phyloP scores from a whole-genome alignment of 139 green algal species.

The Nannochloris sp. region DNA sequence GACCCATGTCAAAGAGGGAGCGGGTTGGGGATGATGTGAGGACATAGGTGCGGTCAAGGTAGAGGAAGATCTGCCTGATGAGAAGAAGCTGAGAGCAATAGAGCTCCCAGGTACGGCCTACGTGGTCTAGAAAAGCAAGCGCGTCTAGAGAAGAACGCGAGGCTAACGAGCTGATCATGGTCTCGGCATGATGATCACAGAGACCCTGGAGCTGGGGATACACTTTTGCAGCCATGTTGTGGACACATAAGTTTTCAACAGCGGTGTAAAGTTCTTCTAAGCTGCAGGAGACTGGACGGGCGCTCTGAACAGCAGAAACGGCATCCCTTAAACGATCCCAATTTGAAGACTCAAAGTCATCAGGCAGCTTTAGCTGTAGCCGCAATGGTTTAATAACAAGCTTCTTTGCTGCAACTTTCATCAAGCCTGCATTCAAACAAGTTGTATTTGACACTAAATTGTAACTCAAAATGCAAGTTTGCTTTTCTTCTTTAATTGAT shows the following conservation, averaged over 20 bases:
- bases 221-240: conserved; percentile 76
- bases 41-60: conserved; percentile 92
- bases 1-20: conserved; percentile 92
- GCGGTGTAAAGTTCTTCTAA: conserved; percentile 91
- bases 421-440: neutral
- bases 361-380: conserved; percentile 79
- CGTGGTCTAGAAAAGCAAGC: conserved; percentile 64
- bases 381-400: conserved; percentile 75
- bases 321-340: conserved; percentile 78
- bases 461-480: no score
- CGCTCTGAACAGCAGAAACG: conserved; percentile 74
- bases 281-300: conserved; percentile 61
- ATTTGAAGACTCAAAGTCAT: conserved; percentile 77
- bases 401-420: conserved; percentile 37
- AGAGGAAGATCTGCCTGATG: conserved; percentile 92
- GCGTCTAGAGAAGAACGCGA: conserved; percentile 36
- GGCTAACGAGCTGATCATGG: conserved; percentile 34
- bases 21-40: conserved; percentile 40
- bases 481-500: no score
- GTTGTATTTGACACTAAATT: no score
- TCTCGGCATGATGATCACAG: conserved; percentile 62
- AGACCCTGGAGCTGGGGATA: conserved; percentile 72
- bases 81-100: conserved; percentile 80
- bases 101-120: conserved; percentile 64
- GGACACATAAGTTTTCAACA: conserved; percentile 91